These are phyloP conservation scores for Iberis pinnata DNA, from an alignment of 345 rosid genomes.

Conservation along the genomic window DNA sequence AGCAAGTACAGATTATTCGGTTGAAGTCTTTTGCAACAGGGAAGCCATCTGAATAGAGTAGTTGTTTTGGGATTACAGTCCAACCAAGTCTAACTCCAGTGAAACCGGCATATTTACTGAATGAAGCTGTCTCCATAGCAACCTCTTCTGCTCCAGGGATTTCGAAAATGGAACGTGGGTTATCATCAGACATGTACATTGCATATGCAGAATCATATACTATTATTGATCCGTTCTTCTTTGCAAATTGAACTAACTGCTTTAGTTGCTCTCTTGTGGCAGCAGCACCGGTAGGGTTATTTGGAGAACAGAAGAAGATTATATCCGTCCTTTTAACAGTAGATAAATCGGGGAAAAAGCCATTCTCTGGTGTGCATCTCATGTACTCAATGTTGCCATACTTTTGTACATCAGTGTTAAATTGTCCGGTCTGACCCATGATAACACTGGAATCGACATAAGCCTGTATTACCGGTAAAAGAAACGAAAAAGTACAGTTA, in stretches of 20 bases:
- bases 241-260: constrained; percentile 70
- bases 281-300: constrained; percentile 91
- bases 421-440: constrained; percentile 86
- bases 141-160: constrained; percentile 99
- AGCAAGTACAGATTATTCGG: constrained; percentile 74
- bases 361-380: constrained; percentile 92
- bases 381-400: constrained; percentile 78
- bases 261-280: constrained; percentile 84
- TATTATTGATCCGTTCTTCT: constrained; percentile 83
- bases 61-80: constrained; percentile 87
- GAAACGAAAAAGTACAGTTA: background rate
- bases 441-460: constrained; percentile 95
- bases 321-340: constrained; percentile 64
- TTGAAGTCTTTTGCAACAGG: constrained; percentile 91
- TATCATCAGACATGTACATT: constrained; percentile 73
- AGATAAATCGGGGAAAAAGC: constrained; percentile 87
- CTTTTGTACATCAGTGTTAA: constrained; percentile 55
- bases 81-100: constrained; percentile 96
- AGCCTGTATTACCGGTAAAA: constrained; percentile 59
- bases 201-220: constrained; percentile 96
- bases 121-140: constrained; percentile 84
- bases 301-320: constrained; percentile 93
- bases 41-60: constrained; percentile 75
- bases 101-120: constrained; percentile 93
- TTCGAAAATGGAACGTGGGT: constrained; percentile 83